Conservation (phyloP, 768 basidiomycete species). For the Lactifluus volemus region DNA sequence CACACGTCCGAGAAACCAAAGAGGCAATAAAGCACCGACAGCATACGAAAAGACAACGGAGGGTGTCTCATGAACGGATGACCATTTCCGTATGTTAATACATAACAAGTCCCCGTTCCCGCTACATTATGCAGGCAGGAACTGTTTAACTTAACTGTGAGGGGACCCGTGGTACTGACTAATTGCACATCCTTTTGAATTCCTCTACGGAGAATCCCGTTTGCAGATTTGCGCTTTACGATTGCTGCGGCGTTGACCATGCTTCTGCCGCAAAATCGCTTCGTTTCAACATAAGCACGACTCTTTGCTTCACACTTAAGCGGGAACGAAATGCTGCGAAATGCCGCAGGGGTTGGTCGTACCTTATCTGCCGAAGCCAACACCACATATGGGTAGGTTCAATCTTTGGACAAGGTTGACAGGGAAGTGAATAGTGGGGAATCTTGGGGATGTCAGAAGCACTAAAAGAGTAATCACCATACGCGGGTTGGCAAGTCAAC, state of each 20-base stretch:
- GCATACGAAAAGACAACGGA: neutral
- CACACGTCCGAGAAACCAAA: neutral
- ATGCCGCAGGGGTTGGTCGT: neutral
- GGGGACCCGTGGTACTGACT: neutral
- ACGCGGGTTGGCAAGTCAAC: neutral
- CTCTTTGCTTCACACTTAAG: neutral
- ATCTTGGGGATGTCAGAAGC: neutral
- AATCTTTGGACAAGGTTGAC: constrained; percentile 4
- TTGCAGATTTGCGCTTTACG: neutral
- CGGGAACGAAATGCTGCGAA: neutral
- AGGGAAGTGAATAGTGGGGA: constrained; percentile 12
- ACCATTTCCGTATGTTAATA: neutral
- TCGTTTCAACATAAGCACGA: neutral
- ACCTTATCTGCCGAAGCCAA: constrained; percentile 7
- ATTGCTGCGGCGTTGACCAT: neutral
- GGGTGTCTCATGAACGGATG: neutral
- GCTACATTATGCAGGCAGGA: neutral
- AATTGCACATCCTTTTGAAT: neutral
- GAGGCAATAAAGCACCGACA: neutral
- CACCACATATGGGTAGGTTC: neutral
- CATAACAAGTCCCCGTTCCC: constrained; percentile 2
- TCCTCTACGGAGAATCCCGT: neutral
- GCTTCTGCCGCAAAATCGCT: constrained; percentile 2
- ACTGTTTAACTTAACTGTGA: neutral
- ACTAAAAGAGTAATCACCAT: neutral